Evolutionary conservation across 345 rosid genomes (phyloP).

Genomic region (Cardiospermum halicacabum): DNA sequence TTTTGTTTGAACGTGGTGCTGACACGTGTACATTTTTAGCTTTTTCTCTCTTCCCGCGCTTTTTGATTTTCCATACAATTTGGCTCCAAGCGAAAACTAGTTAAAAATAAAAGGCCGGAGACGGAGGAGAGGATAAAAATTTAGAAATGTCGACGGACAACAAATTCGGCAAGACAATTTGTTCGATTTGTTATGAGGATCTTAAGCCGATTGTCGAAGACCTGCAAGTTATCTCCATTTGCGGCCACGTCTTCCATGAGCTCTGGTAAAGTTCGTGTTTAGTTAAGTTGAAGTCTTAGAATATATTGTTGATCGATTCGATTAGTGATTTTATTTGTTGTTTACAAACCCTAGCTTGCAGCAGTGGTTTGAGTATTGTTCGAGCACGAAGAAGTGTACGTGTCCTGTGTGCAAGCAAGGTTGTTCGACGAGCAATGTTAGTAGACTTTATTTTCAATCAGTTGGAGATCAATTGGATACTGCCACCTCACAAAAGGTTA

Average conservation of each 20-base stretch:
- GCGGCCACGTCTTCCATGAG: constrained; percentile 97
- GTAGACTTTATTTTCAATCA: constrained; percentile 83
- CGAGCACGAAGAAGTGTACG: constrained; percentile 51
- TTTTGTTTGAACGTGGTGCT: constrained; percentile 4
- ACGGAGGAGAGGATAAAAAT: not conserved
- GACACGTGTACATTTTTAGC: not conserved
- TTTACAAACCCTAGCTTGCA: constrained; percentile 58
- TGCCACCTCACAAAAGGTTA: constrained; percentile 23
- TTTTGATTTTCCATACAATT: constrained; percentile 14
- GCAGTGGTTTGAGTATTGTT: constrained; percentile 96
- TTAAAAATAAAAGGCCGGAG: not conserved
- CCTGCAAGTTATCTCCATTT: constrained; percentile 74
- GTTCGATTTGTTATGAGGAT: constrained; percentile 92
- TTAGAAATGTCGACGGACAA: constrained; percentile 27
- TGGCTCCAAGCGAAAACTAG: constrained; percentile 7
- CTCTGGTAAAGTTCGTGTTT: constrained; percentile 49
- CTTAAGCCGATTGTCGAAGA: constrained; percentile 83
- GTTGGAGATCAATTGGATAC: constrained; percentile 49
- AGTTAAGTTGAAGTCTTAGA: not conserved
- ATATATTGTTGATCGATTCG: not conserved
- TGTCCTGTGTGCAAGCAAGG: constrained; percentile 91
- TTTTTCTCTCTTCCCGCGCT: constrained; percentile 20
- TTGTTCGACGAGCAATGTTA: constrained; percentile 41
- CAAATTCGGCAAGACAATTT: constrained; percentile 51
- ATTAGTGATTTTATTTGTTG: not conserved